Evolutionary conservation across 441 rosid species (phyloP), one percentile per base, ranked within the genome.

Genomic region (Bocquillonia castaneifolia): DNA sequence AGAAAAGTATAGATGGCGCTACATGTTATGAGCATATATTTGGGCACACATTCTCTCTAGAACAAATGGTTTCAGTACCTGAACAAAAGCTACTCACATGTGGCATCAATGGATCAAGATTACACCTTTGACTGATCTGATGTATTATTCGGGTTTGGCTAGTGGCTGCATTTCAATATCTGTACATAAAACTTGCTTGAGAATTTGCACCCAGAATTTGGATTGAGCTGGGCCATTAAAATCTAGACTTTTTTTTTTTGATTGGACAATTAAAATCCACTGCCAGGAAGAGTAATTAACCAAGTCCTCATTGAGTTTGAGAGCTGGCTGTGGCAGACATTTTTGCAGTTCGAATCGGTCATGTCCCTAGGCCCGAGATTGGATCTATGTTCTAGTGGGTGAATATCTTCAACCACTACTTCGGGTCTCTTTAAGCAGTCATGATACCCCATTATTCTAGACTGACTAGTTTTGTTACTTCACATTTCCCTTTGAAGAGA

Each of bases 31-130:
- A 22, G 23, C 52, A 50, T 6, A 20, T 10, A 25, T 61, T 59
- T 13, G 18, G 15, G 29, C 22, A 23, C 3, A 59, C 15, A 20
- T 31, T 37, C 14, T 37, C 10, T 37, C 28, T 36, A 59, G 25
- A 36, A 48, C 59, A 37, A 25, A 13, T 45, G 25, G 42, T 42
- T 42, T 70, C n/a, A 10, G 12, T 25, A 53, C 14, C 50, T 37
- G 53, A 6, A 39, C 45, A 48, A 66, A 53, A 47, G 2, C 10
- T 17, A n/a, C 31, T 20, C 32, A 5, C 22, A 56, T n/a, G n/a
- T 64, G 50, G 39, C 36, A 10, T 9, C 34, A 58, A 34, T 47
- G 25, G n/a, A 37, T 68, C 17, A 54, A 68, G 55, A 36, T 47
- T 36, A 17, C 56, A 12, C 36, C 44, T 68, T 50, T 6, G 29